Evolutionary conservation across 768 basidiomycete genomes (phyloP), one percentile per base, ranked within the genome.

Genomic region (Tephrocybe sp.): DNA sequence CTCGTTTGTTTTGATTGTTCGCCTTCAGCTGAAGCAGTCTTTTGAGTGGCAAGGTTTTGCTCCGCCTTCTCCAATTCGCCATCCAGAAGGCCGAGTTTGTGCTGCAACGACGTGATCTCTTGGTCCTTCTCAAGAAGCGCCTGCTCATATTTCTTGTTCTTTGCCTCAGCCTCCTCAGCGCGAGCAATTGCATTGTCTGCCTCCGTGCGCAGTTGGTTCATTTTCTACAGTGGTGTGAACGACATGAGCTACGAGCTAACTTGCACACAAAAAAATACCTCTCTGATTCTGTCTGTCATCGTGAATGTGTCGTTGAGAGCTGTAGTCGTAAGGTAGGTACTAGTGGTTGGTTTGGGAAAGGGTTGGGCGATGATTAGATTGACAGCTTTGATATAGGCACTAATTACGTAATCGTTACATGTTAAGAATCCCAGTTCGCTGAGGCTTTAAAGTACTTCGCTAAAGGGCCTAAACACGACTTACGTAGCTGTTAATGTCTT

Each of bases 151-250:
- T 77, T 74, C 81, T 94, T 96, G 76, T 81, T 83, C 76, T 89
- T 85, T 3, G 72, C 74, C 67, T 98, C 96, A 10, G 93, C 91
- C 11, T 70, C 77, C 62, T 99, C 97, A 30, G 96, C 97, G 49
- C 97, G 90, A 20, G 70, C 66, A 49, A 88, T 71, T 36, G 92
- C 87, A 45, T 62, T 64, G 68, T 99, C 97, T 47, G 92, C 93
- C 75, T 98, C 95, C 33, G 67, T 65, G 56, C 93, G 92, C 60
- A 98, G 83, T 39, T 72, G 55, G 64, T 69, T 78, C 72, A 98
- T 74, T 86, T 84, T 89, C 89, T 91, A 43, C 22, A 45, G 10
- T 33, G 22, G 85, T 85, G 46, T 36, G 35, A 22, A 43, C 19
- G 47, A 34, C 31, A 30, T 40, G 36, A 33, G 41, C n/a, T n/a